Evolutionary conservation across 2,329 filamentous ascomycete genomes (phyloP).

Genomic region (Botryotinia narcissicola): DNA sequence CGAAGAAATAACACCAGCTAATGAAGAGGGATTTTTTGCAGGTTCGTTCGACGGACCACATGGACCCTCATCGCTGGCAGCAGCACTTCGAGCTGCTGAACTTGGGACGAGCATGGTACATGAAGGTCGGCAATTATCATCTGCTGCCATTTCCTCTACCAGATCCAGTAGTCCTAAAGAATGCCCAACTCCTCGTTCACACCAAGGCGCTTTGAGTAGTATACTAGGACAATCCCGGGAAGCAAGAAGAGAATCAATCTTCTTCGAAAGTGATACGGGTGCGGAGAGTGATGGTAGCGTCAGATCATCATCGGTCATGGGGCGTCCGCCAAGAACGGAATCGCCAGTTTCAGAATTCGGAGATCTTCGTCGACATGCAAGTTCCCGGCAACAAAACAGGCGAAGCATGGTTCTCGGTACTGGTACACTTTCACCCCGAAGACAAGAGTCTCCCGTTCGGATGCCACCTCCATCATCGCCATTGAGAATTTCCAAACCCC

Average conservation of each 20-base stretch:
- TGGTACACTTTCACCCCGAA: slow-evolving; percentile 72
- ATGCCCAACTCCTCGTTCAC: slow-evolving; percentile 85
- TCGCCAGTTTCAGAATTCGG: slow-evolving; percentile 88
- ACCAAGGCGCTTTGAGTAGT: slow-evolving; percentile 55
- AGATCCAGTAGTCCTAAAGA: slow-evolving; percentile 82
- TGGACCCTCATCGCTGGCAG: slow-evolving; percentile 51
- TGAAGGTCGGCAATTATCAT: slow-evolving; percentile 49
- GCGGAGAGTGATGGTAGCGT: slow-evolving; percentile 75
- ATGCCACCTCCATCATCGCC: slow-evolving; percentile 76
- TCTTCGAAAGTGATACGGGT: slow-evolving; percentile 78
- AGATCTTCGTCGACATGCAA: slow-evolving; percentile 70
- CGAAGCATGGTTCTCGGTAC: slow-evolving; percentile 77
- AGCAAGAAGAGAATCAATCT: slow-evolving; percentile 73
- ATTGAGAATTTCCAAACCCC: slow-evolving; percentile 79
- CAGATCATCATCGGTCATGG: slow-evolving; percentile 73
- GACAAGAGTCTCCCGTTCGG: slow-evolving; percentile 86
- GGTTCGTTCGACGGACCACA: slow-evolving; percentile 54
- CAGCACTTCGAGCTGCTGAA: slow-evolving; percentile 47
- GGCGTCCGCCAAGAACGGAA: slow-evolving; percentile 71
- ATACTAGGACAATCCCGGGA: slow-evolving; percentile 57
- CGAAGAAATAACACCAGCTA: slow-evolving; percentile 43
- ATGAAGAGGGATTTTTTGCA: slow-evolving; percentile 52
- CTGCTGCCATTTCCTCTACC: slow-evolving; percentile 59
- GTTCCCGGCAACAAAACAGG: slow-evolving; percentile 78
- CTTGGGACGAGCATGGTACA: slow-evolving; percentile 28